Base-by-base conservation (phyloP, 345 rosid species). In the Lepidium africanum region DNA sequence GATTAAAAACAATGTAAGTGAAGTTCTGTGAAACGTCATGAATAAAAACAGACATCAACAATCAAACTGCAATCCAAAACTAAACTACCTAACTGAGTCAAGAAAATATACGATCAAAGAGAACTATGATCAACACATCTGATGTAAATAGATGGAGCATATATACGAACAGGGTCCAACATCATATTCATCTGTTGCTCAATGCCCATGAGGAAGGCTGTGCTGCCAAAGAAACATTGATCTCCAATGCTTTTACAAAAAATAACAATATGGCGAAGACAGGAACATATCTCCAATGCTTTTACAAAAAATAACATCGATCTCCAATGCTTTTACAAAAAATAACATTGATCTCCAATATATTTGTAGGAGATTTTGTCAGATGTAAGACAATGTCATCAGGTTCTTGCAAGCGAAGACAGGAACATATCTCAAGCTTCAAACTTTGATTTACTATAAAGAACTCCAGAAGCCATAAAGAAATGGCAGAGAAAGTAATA, bases 131-230 rank as follows among this genome's bases (percentile, higher is more conserved):
- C 71, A 4, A 91, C 95, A 60, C 78, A 87, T 71, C 96, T 96
- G 33, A 80, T 56, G 77, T 89, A 94, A 55, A 87, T 77, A 23
- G 87, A 78, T 16, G 96, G 87, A 58, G 97, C 99, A 79, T 79
- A 80, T 48, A 86, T 2, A 32, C 96, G 93, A 47, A 65, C 78
- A 51, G 92, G 73, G 72, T 89, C 96, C 62, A 94, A 84, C 99
- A 91, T 94, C 99, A 91, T 91, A 23, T 79, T 81, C 42, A 91
- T 43, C 69, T 94, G 99, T 64, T 76, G 87, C 65, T 47, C 80
- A 77, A 82, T 81, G 77, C 99, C 97, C 72, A 87, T 79, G 59
- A 94, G 85, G 73, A 94, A 90, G 76, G 81, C 99, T 89, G 99
- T 94, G 88, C 97, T 94, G 96, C 84, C 95, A 81, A 77, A 77